Evolutionary conservation across 805 yeast species (phyloP).

Genomic region (Candida ulmi): DNA sequence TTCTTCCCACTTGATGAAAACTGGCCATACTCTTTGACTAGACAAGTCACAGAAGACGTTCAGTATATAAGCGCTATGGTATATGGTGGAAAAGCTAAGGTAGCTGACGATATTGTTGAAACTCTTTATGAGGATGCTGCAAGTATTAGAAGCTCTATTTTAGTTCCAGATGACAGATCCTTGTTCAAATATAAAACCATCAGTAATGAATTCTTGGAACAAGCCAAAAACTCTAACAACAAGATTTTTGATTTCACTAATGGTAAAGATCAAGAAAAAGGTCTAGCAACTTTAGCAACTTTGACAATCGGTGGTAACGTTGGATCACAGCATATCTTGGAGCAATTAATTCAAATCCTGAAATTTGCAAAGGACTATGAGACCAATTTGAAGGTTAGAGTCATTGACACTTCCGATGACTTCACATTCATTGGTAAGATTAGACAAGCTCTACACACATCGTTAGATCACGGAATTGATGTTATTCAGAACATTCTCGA

Average conservation of each 20-base stretch:
- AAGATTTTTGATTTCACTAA: slow-evolving; percentile 20
- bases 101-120: slow-evolving; percentile 26
- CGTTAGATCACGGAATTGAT: slow-evolving; percentile 12
- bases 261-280: slow-evolving; percentile 12
- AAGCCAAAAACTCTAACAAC: slow-evolving; percentile 2
- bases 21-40: slow-evolving; percentile 52
- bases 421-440: slow-evolving; percentile 15
- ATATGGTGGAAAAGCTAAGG: slow-evolving; percentile 19
- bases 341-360: slow-evolving; percentile 39
- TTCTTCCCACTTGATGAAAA: slow-evolving; percentile 43
- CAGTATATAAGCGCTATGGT: slow-evolving; percentile 19
- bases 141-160: slow-evolving; percentile 38
- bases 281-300: slow-evolving; percentile 32
- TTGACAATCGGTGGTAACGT: slow-evolving; percentile 61
- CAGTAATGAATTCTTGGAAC: slow-evolving; percentile 10
- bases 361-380: slow-evolving; percentile 20
- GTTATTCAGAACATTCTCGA: slow-evolving; percentile 8
- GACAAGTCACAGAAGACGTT: slow-evolving; percentile 52
- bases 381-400: slow-evolving; percentile 32
- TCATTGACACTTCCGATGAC: slow-evolving; percentile 25
- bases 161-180: slow-evolving; percentile 43
- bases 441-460: slow-evolving; percentile 11
- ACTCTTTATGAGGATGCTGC: slow-evolving; percentile 38
- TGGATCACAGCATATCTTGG: slow-evolving; percentile 27
- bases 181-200: slow-evolving; percentile 25